These are phyloP conservation scores for Cercospora janseana DNA, from an alignment of 2,329 filamentous ascomycete genomes.

Conservation along the genomic window DNA sequence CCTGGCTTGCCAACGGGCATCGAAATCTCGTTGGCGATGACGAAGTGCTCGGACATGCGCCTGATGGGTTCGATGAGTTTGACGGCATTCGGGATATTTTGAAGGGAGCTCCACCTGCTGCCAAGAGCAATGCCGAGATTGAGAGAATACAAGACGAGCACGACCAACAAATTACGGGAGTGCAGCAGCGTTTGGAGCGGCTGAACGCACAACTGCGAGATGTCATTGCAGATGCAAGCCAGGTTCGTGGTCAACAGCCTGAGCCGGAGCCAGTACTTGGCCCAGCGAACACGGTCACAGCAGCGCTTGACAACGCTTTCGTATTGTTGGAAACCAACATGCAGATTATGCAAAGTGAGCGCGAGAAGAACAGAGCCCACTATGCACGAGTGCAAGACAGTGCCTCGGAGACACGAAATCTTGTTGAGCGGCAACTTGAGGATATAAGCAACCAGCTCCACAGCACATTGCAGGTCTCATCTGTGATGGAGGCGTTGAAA, in stretches of 20 bases:
- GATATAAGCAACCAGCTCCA: constrained; percentile 35
- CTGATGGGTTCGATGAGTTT: constrained; percentile 55
- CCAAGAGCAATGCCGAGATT: constrained; percentile 23
- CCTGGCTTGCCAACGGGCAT: constrained; percentile 20
- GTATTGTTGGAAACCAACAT: constrained; percentile 32
- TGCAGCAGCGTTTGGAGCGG: constrained; percentile 36
- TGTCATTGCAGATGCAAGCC: constrained; percentile 34
- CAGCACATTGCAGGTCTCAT: constrained; percentile 40
- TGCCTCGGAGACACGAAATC: constrained; percentile 25
- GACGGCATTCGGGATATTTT: constrained; percentile 39
- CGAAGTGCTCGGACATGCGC: constrained; percentile 26
- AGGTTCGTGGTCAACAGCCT: constrained; percentile 28
- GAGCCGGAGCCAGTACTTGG: constrained; percentile 26
- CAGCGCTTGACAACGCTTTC: constrained; percentile 29
- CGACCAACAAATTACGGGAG: constrained; percentile 33
- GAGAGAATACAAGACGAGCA: constrained; percentile 21
- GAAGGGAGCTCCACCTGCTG: constrained; percentile 25
- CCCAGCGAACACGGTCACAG: constrained; percentile 16
- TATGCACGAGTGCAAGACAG: constrained; percentile 30
- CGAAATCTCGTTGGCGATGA: constrained; percentile 27
- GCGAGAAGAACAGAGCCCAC: constrained; percentile 28
- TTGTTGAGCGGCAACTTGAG: constrained; percentile 37
- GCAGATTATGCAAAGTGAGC: constrained; percentile 31
- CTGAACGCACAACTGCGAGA: constrained; percentile 35
- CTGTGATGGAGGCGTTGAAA: constrained; percentile 53